Evolutionary conservation across 192 early-diverging fungal species (phyloP).

Genomic region (Rhizophagus clarus): DNA sequence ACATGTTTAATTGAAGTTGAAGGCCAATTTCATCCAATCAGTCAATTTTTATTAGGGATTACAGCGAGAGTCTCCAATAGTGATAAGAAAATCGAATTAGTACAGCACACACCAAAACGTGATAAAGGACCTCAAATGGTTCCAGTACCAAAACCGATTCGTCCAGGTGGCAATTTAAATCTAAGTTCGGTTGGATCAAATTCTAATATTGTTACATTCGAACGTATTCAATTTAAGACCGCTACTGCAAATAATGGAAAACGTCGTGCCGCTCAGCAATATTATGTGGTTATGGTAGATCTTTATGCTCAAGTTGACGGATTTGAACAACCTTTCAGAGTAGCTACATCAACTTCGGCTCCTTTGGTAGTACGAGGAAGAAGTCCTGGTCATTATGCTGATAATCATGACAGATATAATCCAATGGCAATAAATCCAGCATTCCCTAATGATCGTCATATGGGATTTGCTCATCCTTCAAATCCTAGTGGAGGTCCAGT

Average conservation of each 20-base stretch:
- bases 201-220: slow-evolving; percentile 72
- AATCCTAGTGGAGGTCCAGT: slow-evolving; percentile 30
- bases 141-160: slow-evolving; percentile 59
- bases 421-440: slow-evolving; percentile 36
- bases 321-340: slow-evolving; percentile 51
- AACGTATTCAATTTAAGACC: slow-evolving; percentile 95
- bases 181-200: slow-evolving; percentile 39
- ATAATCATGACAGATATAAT: slow-evolving; percentile 51
- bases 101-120: slow-evolving; percentile 89
- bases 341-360: slow-evolving; percentile 75
- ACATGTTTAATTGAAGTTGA: slow-evolving; percentile 71
- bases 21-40: slow-evolving; percentile 54
- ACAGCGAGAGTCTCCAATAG: slow-evolving; percentile 71
- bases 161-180: slow-evolving; percentile 63
- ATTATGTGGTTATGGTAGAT: slow-evolving; percentile 83
- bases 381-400: slow-evolving; percentile 91
- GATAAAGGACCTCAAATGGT: slow-evolving; percentile 90
- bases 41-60: slow-evolving; percentile 75
- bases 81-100: slow-evolving; percentile 77
- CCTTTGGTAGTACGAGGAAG: slow-evolving; percentile 91
- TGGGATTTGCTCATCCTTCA: slow-evolving; percentile 17
- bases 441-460: slow-evolving; percentile 31
- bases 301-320: slow-evolving; percentile 73
- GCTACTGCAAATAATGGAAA: slow-evolving; percentile 97
- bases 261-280: slow-evolving; percentile 92